Conservation (phyloP, 306 rosid genomes). For the Calophaca sinica region DNA sequence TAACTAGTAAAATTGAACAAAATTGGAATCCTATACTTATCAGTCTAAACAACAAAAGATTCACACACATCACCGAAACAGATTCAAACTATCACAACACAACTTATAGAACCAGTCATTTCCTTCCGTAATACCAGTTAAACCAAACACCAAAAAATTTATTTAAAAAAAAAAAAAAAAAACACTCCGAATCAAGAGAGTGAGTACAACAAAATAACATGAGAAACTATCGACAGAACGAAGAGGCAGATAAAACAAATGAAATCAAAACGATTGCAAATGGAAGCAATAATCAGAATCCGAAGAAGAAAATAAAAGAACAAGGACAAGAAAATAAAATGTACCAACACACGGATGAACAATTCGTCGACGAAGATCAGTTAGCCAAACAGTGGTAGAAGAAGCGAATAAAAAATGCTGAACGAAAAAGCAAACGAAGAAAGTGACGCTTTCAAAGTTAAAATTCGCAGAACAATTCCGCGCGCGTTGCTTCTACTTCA, state of each 20-base stretch:
- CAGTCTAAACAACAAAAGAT: conserved; percentile 20
- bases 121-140: not conserved
- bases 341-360: conserved; percentile 51
- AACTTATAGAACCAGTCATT: conserved; percentile 3
- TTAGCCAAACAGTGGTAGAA: conserved; percentile 25
- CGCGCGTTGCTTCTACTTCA: conserved; percentile 64
- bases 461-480: conserved; percentile 51
- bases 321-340: not conserved
- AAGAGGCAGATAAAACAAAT: not conserved
- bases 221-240: not conserved
- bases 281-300: not conserved
- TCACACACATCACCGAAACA: conserved; percentile 30
- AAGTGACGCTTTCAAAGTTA: conserved; percentile 44
- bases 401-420: conserved; percentile 37
- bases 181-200: conserved; percentile 3
- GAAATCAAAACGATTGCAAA: not conserved
- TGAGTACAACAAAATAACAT: not conserved
- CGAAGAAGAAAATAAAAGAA: not conserved
- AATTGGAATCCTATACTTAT: not conserved
- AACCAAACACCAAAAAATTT: not conserved
- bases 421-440: conserved; percentile 32
- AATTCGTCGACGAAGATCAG: conserved; percentile 34
- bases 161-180: not conserved
- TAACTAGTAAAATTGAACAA: conserved; percentile 30
- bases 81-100: conserved; percentile 27